phyloP scores from a whole-genome alignment of 495 filamentous ascomycete genomes.

The Neurospora sublineolata region DNA sequence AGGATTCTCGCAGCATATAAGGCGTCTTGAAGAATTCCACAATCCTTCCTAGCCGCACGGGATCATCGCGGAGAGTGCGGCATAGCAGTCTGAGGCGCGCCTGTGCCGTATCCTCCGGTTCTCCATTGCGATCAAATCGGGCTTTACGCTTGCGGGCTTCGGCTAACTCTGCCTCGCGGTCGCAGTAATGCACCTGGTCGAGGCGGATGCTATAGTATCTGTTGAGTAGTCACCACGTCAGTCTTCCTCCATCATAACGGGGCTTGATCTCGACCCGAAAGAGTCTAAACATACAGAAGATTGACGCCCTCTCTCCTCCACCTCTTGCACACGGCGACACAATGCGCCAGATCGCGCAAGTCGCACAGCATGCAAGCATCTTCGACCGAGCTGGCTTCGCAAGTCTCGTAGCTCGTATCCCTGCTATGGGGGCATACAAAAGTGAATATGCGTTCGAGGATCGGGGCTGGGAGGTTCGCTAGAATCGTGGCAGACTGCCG shows the following conservation, averaged over 20 bases:
- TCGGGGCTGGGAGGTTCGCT: constrained; percentile 43
- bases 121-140: constrained; percentile 61
- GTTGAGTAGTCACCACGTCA: constrained; percentile 6
- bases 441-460: constrained; percentile 65
- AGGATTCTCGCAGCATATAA: constrained; percentile 92
- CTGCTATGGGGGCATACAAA: constrained; percentile 73
- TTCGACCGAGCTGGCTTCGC: constrained; percentile 69
- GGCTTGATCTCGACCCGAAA: not conserved
- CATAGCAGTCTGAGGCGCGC: constrained; percentile 67
- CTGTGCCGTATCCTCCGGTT: constrained; percentile 65
- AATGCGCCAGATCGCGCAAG: constrained; percentile 78
- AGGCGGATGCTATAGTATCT: constrained; percentile 88
- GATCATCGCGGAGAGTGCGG: constrained; percentile 66
- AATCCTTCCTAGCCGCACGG: constrained; percentile 45
- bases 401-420: constrained; percentile 67
- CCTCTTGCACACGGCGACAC: constrained; percentile 55
- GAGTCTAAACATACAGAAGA: constrained; percentile 44
- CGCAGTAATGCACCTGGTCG: constrained; percentile 90
- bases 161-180: constrained; percentile 66
- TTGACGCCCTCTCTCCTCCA: constrained; percentile 52
- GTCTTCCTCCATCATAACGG: not conserved
- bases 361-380: constrained; percentile 94
- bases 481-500: constrained; percentile 20
- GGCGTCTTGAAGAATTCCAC: constrained; percentile 78
- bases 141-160: constrained; percentile 66